Conservation (phyloP, 2,329 filamentous ascomycete genomes). For the Cercospora sp. region DNA sequence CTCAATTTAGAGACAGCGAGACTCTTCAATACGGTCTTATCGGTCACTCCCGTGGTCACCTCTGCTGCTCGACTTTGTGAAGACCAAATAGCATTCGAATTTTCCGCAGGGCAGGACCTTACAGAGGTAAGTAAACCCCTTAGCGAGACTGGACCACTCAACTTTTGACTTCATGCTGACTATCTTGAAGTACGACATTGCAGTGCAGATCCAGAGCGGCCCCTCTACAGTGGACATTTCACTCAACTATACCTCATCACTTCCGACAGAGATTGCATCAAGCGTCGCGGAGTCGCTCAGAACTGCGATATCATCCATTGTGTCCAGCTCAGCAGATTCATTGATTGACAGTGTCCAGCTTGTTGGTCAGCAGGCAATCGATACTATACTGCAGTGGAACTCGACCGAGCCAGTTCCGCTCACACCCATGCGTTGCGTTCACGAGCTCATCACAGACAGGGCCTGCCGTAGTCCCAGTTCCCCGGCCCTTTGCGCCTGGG, state of each 20-base stretch:
- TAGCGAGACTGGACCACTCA: not conserved
- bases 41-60: not conserved
- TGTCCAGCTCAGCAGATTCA: not conserved
- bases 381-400: not conserved
- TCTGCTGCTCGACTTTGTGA: not conserved
- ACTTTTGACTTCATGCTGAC: not conserved
- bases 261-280: not conserved
- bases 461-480: not conserved
- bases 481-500: not conserved
- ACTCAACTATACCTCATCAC: not conserved
- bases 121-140: not conserved
- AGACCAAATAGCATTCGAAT: not conserved
- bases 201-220: not conserved
- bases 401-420: not conserved
- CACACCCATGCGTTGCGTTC: not conserved
- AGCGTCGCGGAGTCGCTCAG: not conserved
- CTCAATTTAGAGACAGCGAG: not conserved
- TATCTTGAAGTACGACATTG: not conserved
- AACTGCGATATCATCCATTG: not conserved
- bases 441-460: not conserved
- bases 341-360: not conserved
- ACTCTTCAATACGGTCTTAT: not conserved
- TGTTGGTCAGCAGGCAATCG: not conserved
- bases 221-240: not conserved
- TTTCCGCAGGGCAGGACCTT: not conserved